Evolutionary conservation across 169 alveolate species (phyloP).

Genomic region (Fabrea salina): DNA sequence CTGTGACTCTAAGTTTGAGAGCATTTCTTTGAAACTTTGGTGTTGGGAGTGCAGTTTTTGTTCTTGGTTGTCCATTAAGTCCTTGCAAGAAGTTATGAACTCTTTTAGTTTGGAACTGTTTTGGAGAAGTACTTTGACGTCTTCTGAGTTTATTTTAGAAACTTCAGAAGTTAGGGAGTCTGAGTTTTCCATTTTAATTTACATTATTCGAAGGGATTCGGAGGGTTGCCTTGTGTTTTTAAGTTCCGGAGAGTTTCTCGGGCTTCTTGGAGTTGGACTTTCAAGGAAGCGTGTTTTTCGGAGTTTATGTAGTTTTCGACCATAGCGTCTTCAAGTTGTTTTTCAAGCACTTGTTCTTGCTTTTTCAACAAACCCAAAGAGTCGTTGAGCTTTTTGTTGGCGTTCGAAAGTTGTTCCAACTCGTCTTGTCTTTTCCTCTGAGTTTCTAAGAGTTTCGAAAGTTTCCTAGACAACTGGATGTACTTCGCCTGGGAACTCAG

Average conservation of each 20-base stretch:
- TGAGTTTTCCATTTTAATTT: too few species aligned
- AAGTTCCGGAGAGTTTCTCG: not conserved
- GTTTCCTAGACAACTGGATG: not conserved
- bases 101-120: slow-evolving; percentile 12
- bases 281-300: not conserved
- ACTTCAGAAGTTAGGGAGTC: too few species aligned
- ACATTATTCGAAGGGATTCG: too few species aligned
- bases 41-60: slow-evolving; percentile 9
- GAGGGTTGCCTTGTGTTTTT: too few species aligned
- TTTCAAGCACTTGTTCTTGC: not conserved
- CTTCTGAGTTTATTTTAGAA: not conserved
- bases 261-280: not conserved
- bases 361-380: not conserved
- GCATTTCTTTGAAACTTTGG: not conserved
- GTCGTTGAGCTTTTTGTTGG: not conserved
- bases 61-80: slow-evolving; percentile 10
- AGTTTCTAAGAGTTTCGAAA: not conserved
- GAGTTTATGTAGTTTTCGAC: not conserved
- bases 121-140: not conserved
- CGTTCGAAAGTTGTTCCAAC: not conserved
- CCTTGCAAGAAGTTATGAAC: slow-evolving; percentile 14
- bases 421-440: not conserved
- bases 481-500: not conserved
- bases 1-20: not conserved
- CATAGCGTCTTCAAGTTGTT: slow-evolving; percentile 18